Evolutionary conservation across 2,329 filamentous ascomycete species (phyloP).

Genomic region (Pseudogymnoascus sp.): DNA sequence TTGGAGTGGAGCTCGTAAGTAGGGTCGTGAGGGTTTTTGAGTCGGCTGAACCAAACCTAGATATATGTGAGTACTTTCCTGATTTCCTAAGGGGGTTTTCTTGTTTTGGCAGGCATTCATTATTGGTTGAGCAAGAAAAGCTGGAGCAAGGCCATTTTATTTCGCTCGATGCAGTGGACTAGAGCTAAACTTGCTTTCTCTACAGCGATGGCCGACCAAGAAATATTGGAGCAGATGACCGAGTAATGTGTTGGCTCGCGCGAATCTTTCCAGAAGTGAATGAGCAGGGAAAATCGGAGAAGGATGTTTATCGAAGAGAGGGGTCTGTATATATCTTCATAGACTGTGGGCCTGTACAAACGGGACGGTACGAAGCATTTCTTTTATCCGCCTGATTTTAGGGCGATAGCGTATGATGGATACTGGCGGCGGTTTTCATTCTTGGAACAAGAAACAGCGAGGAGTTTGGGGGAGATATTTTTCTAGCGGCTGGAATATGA

Average conservation of each 20-base stretch:
- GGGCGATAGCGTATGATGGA: background rate
- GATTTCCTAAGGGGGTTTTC: background rate
- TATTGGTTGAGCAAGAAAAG: background rate
- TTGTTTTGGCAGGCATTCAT: background rate
- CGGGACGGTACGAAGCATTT: background rate
- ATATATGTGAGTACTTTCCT: slow-evolving; percentile 6
- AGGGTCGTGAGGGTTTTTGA: background rate
- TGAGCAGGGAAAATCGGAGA: background rate
- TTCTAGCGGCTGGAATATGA: background rate
- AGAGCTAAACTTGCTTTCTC: background rate
- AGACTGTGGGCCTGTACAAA: background rate
- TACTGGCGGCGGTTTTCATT: background rate
- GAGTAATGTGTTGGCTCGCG: background rate
- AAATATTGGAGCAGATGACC: background rate
- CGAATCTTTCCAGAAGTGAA: background rate
- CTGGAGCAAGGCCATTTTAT: background rate
- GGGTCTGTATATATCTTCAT: slow-evolving; percentile 4
- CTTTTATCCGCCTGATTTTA: background rate
- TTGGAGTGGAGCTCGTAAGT: slow-evolving; percentile 1
- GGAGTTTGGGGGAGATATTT: background rate
- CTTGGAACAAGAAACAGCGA: background rate
- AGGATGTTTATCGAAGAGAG: background rate
- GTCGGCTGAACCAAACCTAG: background rate
- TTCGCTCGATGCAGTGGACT: background rate
- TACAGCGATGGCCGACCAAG: background rate